Evolutionary conservation across 108 stramenopile species (phyloP), one percentile per base, ranked within the genome.

Genomic region (Nitzschia sp.): DNA sequence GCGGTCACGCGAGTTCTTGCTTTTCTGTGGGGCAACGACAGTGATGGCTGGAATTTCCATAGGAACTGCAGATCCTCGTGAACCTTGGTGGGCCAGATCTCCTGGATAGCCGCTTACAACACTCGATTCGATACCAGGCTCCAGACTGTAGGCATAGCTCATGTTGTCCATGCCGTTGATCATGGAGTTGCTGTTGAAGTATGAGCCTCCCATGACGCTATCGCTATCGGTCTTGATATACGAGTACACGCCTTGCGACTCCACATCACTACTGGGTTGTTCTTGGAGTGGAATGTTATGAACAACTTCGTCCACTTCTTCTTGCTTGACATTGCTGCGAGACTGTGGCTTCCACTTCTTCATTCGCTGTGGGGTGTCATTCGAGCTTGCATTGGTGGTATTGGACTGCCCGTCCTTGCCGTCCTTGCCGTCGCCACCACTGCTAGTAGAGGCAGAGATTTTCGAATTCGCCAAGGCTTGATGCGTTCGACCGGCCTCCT

Each of bases 131-230:
- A 85, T 59, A 11, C 80, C 86, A 38, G 80, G 71, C 25, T 87
- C 86, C 15, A 87, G 54, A 63, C 82, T 84, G 72, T 83, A 87
- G 15, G 82, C 80, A 54, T 87, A 87, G 0, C 75, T 72, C 34
- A 75, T 60, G 51, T 65, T 79, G 51, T 87, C 86, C 42, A 38
- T 70, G 36, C 60, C 60, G n/a, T n/a, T n/a, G 21, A 28, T n/a
- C 11, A 48, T 33, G 1, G 67, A 60, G n/a, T 48, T 35, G n/a
- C 31, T 56, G 4, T 42, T 24, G n/a, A 46, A 28, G 55, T 66
- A 30, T 25, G 48, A 51, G 1, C 34, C 31, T 23, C 61, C 61
- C 54, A 46, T 64, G 23, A 57, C 17, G 36, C 71, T 72, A 34
- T 45, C 63, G 42, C 42, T 64, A 11, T 51, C 67, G 24, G 18